Conservation (phyloP, 176 grass and related monocot species). For the Triticum monococcum region DNA sequence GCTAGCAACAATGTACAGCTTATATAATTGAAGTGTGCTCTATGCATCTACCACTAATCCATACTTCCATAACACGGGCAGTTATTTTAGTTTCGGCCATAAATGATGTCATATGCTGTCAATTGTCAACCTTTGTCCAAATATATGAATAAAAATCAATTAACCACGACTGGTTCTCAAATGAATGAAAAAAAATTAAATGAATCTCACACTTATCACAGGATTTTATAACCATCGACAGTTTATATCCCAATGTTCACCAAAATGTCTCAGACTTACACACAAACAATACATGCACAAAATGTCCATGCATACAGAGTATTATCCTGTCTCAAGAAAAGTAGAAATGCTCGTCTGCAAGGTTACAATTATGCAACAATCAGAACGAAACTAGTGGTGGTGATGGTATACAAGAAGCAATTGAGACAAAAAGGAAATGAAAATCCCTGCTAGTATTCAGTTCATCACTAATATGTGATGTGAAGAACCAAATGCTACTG, state of each 20-base stretch:
- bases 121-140: background rate
- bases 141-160: background rate
- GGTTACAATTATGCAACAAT: background rate
- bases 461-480: background rate
- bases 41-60: background rate
- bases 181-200: background rate
- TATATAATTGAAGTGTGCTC: background rate
- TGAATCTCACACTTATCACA: background rate
- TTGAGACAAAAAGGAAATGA: background rate
- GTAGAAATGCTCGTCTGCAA: background rate
- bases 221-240: background rate
- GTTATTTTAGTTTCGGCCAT: background rate
- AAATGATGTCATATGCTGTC: background rate
- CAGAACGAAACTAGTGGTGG: background rate
- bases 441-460: background rate
- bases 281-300: slow-evolving; percentile 1
- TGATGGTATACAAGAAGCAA: background rate
- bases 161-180: background rate
- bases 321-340: slow-evolving; percentile 15
- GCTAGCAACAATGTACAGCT: background rate
- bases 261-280: background rate
- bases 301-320: background rate
- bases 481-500: background rate
- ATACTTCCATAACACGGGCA: background rate
- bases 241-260: background rate